These are phyloP conservation scores for Smallanthus sonchifolius DNA, from an alignment of 129 eudicot genomes.

Conservation along the genomic window DNA sequence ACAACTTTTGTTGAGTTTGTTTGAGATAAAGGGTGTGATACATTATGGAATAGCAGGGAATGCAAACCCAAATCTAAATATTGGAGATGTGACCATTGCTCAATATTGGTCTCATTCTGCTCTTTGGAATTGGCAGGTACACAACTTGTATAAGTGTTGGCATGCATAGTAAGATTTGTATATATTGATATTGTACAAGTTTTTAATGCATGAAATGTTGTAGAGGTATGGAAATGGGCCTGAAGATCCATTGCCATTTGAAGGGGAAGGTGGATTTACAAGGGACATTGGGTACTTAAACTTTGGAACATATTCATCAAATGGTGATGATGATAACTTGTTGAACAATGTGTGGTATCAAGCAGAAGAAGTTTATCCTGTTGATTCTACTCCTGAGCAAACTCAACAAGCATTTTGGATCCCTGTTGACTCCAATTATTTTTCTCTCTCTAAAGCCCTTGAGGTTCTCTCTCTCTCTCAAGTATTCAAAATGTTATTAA, in stretches of 20 bases:
- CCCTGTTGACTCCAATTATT: constrained; percentile 40
- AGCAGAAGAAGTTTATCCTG: constrained; percentile 62
- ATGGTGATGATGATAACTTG: constrained; percentile 32
- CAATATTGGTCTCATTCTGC: constrained; percentile 51
- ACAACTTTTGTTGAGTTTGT: constrained; percentile 47
- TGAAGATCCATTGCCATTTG: constrained; percentile 47
- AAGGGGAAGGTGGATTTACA: constrained; percentile 64
- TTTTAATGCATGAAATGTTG: constrained; percentile 4
- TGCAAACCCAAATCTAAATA: constrained; percentile 48
- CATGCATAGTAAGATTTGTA: not conserved
- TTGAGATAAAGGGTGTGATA: constrained; percentile 55
- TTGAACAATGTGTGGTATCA: constrained; percentile 64
- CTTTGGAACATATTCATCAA: constrained; percentile 38
- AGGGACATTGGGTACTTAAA: constrained; percentile 48
- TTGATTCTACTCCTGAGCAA: constrained; percentile 53
- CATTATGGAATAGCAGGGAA: constrained; percentile 75
- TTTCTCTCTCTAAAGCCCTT: constrained; percentile 34
- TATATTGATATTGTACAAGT: not conserved
- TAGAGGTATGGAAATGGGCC: constrained; percentile 67
- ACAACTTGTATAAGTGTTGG: not conserved
- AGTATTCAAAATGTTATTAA: too few relatives aligned
- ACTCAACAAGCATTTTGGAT: constrained; percentile 65
- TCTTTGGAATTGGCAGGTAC: constrained; percentile 75
- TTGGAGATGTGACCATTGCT: constrained; percentile 75
- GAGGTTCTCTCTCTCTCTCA: constrained; percentile 27